Evolutionary conservation across 345 rosid genomes (phyloP).

Genomic region (Linum lewisii): DNA sequence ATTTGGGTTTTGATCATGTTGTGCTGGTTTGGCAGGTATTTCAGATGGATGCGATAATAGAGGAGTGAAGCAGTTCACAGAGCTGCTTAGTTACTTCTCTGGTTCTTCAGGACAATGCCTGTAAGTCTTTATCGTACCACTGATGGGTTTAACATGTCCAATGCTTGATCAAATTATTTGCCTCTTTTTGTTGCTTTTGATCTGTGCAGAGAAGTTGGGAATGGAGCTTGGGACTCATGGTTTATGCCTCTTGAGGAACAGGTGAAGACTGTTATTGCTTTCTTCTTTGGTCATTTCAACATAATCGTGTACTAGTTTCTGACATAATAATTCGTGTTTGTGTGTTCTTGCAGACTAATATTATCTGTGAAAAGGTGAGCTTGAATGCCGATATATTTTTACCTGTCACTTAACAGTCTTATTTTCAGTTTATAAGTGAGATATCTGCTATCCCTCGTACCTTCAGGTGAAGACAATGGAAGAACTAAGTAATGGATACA

Average conservation of each 20-base stretch:
- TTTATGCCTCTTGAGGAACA: conserved; percentile 72
- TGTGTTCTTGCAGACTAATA: conserved; percentile 31
- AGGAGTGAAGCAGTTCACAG: conserved; percentile 57
- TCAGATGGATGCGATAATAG: conserved; percentile 60
- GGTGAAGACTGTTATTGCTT: conserved; percentile 22
- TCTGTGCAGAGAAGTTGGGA: conserved; percentile 69
- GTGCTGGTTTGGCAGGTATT: conserved; percentile 42
- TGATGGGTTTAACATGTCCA: too few relatives aligned
- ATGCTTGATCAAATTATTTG: too few relatives aligned
- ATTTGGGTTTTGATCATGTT: background rate
- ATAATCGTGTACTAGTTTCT: background rate
- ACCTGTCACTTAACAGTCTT: background rate
- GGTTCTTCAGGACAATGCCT: conserved; percentile 73
- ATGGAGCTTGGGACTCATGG: conserved; percentile 83
- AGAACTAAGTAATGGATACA: conserved; percentile 69
- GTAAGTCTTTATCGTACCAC: conserved; percentile 29
- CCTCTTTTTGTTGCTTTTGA: conserved; percentile 5
- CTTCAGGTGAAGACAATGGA: conserved; percentile 62
- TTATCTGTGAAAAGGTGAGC: conserved; percentile 66
- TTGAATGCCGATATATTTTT: conserved; percentile 10
- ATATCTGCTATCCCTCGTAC: conserved; percentile 13
- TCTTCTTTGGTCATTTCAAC: background rate
- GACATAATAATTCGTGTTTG: conserved; percentile 6
- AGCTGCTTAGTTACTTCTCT: conserved; percentile 42
- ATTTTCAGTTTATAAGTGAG: background rate